Evolutionary conservation across 2,329 filamentous ascomycete genomes (phyloP).

Genomic region (Beauveria scarabaeidicola): DNA sequence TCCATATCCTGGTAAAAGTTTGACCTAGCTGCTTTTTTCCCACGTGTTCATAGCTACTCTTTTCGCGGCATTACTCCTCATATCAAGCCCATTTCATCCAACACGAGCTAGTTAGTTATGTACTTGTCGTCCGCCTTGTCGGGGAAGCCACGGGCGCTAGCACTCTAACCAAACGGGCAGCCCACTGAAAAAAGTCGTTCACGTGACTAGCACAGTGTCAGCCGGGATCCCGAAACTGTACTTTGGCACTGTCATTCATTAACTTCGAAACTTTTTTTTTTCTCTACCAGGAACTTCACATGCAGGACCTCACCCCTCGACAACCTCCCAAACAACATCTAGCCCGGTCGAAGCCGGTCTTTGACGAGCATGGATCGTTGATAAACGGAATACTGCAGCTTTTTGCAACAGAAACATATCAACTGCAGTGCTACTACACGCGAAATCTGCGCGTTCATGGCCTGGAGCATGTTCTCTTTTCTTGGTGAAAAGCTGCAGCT

Average conservation of each 20-base stretch:
- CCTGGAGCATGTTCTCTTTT: background rate
- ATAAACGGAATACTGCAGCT: background rate
- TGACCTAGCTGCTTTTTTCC: background rate
- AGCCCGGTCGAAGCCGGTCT: background rate
- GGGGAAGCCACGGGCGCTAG: background rate
- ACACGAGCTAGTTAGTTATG: background rate
- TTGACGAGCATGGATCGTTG: background rate
- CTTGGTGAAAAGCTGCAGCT: background rate
- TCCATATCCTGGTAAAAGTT: too few species aligned
- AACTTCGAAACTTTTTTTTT: slow-evolving; percentile 12
- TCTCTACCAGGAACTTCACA: background rate
- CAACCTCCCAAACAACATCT: background rate
- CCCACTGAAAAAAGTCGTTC: background rate
- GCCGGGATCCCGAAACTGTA: background rate
- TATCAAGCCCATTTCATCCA: background rate
- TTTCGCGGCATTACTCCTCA: background rate
- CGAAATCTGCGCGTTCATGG: background rate
- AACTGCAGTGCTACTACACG: background rate
- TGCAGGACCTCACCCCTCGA: slow-evolving; percentile 3
- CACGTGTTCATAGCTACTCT: background rate
- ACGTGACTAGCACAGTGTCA: slow-evolving; percentile 6
- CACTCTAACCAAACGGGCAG: background rate
- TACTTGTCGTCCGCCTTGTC: background rate
- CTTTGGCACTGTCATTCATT: slow-evolving; percentile 10
- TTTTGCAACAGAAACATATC: background rate